phyloP scores from a whole-genome alignment of 768 basidiomycete species.

The Stropharia rugosoannulata region DNA sequence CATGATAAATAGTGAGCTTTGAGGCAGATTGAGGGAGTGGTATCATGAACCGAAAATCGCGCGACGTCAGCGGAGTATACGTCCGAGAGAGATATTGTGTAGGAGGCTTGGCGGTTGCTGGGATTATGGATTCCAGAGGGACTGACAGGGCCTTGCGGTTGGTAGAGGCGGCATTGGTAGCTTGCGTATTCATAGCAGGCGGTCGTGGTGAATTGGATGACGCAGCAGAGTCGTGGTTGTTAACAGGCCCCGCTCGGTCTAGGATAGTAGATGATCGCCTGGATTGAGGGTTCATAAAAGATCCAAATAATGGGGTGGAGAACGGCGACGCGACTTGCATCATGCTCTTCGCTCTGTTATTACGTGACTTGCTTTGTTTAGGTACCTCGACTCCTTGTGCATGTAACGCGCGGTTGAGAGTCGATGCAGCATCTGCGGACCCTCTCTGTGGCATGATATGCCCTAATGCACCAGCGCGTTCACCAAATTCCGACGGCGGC shows the following conservation, averaged over 20 bases:
- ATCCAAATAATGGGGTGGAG: conserved; percentile 59
- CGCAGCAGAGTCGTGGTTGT: conserved; percentile 8
- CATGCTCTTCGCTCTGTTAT: conserved; percentile 33
- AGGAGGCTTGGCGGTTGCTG: conserved; percentile 75
- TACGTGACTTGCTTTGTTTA: conserved; percentile 28
- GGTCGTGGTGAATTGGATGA: conserved; percentile 4
- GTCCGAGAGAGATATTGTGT: conserved; percentile 79
- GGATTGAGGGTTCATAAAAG: conserved; percentile 53
- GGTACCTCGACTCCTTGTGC: conserved; percentile 25
- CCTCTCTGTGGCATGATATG: conserved; percentile 38
- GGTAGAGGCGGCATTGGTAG: conserved; percentile 11
- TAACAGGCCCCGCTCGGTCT: conserved; percentile 23
- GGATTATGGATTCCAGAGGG: conserved; percentile 82
- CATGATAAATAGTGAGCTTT: conserved; percentile 41
- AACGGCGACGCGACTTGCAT: conserved; percentile 39
- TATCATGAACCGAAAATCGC: conserved; percentile 73
- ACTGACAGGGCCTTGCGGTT: conserved; percentile 45
- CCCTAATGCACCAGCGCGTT: conserved; percentile 36
- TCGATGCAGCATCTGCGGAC: conserved; percentile 21
- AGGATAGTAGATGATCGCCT: conserved; percentile 34
- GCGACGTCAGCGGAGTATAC: conserved; percentile 71
- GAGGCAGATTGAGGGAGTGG: conserved; percentile 58
- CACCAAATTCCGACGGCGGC: conserved; percentile 18
- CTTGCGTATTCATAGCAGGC: conserved; percentile 3
- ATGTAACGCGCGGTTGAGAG: conserved; percentile 44